Evolutionary conservation across 192 early-diverging fungal genomes (phyloP), one percentile per base, ranked within the genome.

Genomic region (Umbelopsis isabellina): DNA sequence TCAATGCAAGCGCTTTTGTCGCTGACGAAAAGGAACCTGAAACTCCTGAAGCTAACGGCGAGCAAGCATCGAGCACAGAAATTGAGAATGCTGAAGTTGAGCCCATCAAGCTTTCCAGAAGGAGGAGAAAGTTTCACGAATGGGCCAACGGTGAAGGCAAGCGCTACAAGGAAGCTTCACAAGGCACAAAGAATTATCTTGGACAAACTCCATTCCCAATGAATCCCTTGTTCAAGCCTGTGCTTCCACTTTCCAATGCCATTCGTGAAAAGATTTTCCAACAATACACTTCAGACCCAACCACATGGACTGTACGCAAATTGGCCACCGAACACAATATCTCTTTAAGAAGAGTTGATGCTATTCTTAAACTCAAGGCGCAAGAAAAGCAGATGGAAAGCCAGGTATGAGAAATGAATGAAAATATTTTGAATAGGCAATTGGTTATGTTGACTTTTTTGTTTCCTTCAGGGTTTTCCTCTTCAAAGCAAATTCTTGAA

Each of bases 351-450:
- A 88, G 97, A 49, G 86, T 94, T 9, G 89, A 96, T 81, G 97
- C 95, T n/a, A 91, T 98, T 69, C 75, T 98, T 41, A 88, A 91
- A 58, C 83, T 98, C 55, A 96, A 96, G 79, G 86, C 90, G 12
- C 77, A 91, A 48, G 93, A 93, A 75, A 83, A 88, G 67, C 79
- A 93, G 44, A 87, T 90, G 90, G 76, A 86, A n/a, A 68, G 80
- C n/a, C 70, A 89, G 45, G 90, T 91, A 79, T 69, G 70, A 55
- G 45, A 74, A 4, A 6, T 37, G 22, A 18, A 3, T 22, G 44
- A 33, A 53, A 55, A 23, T 18, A 27, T 70, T 25, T 47, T 25
- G 10, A 30, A 35, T 1, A 13, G 7, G n/a, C 16, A 23, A 27
- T 65, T 46, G 44, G 25, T 77, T 37, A 44, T 23, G 58, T 72